phyloP scores from a whole-genome alignment of 305 asterid genomes.

The Fraxinus platypoda region DNA sequence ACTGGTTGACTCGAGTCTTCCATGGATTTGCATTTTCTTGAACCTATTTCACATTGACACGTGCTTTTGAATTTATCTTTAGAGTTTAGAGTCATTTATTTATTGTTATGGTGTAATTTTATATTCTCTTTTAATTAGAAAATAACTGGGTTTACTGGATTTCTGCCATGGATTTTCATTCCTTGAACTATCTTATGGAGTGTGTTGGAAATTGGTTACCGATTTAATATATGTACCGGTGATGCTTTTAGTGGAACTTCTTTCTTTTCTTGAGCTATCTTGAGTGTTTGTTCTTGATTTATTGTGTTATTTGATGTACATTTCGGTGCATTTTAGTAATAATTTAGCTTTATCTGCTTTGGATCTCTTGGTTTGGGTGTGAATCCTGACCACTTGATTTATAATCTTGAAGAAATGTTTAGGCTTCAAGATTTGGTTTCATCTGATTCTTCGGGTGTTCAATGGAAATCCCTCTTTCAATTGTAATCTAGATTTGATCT shows the following conservation, averaged over 20 bases:
- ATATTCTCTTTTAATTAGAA: slow-evolving; percentile 2
- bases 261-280: slow-evolving; percentile 4
- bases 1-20: background rate
- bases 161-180: slow-evolving; percentile 11
- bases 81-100: slow-evolving; percentile 33
- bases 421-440: background rate
- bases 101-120: background rate
- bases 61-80: slow-evolving; percentile 1
- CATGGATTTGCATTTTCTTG: slow-evolving; percentile 20
- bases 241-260: slow-evolving; percentile 18
- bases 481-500: background rate
- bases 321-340: slow-evolving; percentile 5
- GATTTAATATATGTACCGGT: slow-evolving; percentile 12
- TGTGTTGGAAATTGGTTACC: slow-evolving; percentile 3
- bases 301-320: background rate
- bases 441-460: background rate
- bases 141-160: slow-evolving; percentile 2
- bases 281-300: slow-evolving; percentile 2
- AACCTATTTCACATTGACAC: background rate
- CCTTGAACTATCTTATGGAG: background rate
- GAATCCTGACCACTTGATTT: background rate
- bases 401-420: background rate
- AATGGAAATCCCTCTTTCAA: background rate
- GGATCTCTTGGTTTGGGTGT: slow-evolving; percentile 28
- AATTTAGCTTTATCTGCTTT: slow-evolving; percentile 23